A percentile compares a stretch with the other conserved stretches of the same genome.
These are phyloP conservation scores for Kokia cookei DNA, from an alignment of 441 rosid species.

Conservation along the genomic window DNA sequence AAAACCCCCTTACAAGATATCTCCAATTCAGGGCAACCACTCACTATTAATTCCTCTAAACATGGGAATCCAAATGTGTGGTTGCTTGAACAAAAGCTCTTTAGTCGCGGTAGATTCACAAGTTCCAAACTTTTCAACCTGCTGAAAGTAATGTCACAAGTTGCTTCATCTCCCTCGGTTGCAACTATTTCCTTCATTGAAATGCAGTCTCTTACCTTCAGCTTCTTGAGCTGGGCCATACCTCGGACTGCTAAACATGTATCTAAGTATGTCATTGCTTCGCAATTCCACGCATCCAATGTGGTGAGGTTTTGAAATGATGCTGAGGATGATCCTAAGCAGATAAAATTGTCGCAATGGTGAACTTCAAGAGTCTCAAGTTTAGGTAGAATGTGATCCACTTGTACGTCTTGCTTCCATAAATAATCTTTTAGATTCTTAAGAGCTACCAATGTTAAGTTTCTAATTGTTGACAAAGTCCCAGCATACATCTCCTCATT, in stretches of 20 bases:
- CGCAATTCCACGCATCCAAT: slow-evolving; percentile 14
- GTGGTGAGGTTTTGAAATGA: slow-evolving; percentile 7
- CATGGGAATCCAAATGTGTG: slow-evolving; percentile 16
- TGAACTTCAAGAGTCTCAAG: neutral
- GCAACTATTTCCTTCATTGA: slow-evolving; percentile 4
- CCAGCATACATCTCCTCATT: neutral
- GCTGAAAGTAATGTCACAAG: slow-evolving; percentile 8
- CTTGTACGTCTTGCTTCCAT: neutral
- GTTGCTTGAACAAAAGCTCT: slow-evolving; percentile 15
- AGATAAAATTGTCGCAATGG: neutral
- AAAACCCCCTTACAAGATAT: neutral
- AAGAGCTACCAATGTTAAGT: neutral
- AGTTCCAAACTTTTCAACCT: slow-evolving; percentile 8
- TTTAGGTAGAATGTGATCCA: neutral
- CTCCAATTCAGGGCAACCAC: slow-evolving; percentile 13
- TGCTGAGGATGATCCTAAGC: neutral
- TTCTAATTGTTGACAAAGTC: neutral
- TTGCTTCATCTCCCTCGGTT: neutral
- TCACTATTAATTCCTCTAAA: slow-evolving; percentile 3
- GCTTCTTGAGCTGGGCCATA: slow-evolving; percentile 3
- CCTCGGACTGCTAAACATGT: slow-evolving; percentile 13
- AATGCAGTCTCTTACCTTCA: slow-evolving; percentile 7
- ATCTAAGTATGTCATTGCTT: slow-evolving; percentile 6
- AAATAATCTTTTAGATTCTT: neutral
- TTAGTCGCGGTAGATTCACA: slow-evolving; percentile 1